Percentiles rank a stretch among this genome's conserved stretches.
Evolutionary conservation across 2,329 filamentous ascomycete genomes (phyloP).

Genomic region (Pseudophaeomoniella oleicola): DNA sequence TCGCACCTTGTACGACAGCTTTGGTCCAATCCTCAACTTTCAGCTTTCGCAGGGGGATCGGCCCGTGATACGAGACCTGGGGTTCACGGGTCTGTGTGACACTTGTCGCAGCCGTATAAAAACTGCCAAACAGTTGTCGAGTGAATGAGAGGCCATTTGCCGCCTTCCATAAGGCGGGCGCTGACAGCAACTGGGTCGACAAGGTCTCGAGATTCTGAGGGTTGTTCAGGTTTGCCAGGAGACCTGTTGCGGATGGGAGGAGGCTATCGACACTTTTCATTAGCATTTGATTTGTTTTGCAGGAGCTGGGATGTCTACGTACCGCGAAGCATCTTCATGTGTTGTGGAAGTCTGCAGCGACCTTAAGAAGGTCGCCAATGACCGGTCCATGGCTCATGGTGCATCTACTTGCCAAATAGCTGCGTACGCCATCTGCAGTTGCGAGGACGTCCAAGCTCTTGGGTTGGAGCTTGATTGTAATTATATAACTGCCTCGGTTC

Average conservation of each 20-base stretch:
- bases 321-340: constrained; percentile 46
- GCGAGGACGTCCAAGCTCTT: no score
- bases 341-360: constrained; percentile 44
- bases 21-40: constrained; percentile 42
- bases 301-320: no score
- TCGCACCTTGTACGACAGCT: constrained; percentile 43
- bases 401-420: no score
- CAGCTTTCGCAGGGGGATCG: constrained; percentile 33
- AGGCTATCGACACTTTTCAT: constrained; percentile 23
- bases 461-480: no score
- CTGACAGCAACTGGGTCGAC: constrained; percentile 43
- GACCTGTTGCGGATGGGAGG: constrained; percentile 35
- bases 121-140: constrained; percentile 44
- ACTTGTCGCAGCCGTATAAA: constrained; percentile 44
- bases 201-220: constrained; percentile 47
- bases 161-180: constrained; percentile 45
- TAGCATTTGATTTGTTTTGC: constrained; percentile 9
- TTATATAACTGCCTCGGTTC: no score
- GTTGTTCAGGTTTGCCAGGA: constrained; percentile 38
- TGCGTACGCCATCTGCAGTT: no score
- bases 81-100: constrained; percentile 31
- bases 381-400: constrained; percentile 44
- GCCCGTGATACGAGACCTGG: constrained; percentile 18
- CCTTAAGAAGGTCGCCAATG: constrained; percentile 43
- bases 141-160: constrained; percentile 39